A percentile compares a stretch with the other conserved stretches of the same genome.
phyloP scores from a whole-genome alignment of 129 eudicot species.

The Glebionis coronaria region DNA sequence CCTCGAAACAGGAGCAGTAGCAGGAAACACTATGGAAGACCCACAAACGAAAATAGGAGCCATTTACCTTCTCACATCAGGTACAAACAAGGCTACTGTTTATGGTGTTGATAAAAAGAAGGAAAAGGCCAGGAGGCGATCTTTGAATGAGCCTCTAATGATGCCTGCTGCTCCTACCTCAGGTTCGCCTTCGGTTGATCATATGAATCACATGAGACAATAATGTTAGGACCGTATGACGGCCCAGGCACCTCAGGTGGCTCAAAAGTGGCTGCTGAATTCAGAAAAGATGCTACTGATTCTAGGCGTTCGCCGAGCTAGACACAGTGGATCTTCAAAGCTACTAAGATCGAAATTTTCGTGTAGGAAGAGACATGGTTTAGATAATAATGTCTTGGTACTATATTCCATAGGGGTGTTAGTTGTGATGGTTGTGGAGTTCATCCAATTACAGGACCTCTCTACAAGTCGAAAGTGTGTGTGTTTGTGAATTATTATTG shows the following conservation, averaged over 20 bases:
- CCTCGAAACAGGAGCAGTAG: no score
- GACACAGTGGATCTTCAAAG: conserved; percentile 15
- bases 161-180: not conserved
- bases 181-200: not conserved
- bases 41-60: no score
- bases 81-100: conserved; percentile 6
- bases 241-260: not conserved
- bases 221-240: not conserved
- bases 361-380: conserved; percentile 32
- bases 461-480: conserved; percentile 90
- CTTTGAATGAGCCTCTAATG: not conserved
- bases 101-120: conserved; percentile 25
- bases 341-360: no score
- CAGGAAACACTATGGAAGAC: no score
- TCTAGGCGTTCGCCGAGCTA: conserved; percentile 25
- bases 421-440: conserved; percentile 84
- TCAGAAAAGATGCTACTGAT: conserved; percentile 1
- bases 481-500: conserved; percentile 13
- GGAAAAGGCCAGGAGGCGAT: not conserved
- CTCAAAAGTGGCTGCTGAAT: conserved; percentile 13
- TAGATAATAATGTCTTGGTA: conserved; percentile 32
- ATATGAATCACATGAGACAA: conserved; percentile 12
- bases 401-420: conserved; percentile 70
- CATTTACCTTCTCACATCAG: no score
- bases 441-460: conserved; percentile 76